These are phyloP conservation scores for Candida bentonensis DNA, from an alignment of 805 yeast genomes.

Conservation along the genomic window DNA sequence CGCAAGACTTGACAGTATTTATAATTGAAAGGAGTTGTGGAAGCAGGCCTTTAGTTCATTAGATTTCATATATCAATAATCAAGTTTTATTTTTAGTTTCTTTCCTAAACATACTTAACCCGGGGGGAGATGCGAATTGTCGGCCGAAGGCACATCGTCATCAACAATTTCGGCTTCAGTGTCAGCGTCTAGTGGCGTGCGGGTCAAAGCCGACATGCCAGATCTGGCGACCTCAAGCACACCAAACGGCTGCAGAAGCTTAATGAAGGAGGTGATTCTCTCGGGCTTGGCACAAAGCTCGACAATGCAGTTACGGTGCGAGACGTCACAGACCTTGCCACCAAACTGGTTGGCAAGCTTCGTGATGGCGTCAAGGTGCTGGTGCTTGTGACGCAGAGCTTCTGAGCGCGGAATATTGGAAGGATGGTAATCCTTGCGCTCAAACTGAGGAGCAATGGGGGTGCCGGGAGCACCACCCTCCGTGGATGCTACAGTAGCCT, in stretches of 20 bases:
- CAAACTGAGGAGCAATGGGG: slow-evolving; percentile 20
- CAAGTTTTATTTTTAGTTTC: not conserved
- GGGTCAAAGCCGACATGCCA: slow-evolving; percentile 97
- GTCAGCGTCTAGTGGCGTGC: slow-evolving; percentile 66
- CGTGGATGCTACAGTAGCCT: slow-evolving; percentile 12
- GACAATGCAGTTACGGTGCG: slow-evolving; percentile 85
- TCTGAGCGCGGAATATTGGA: slow-evolving; percentile 79
- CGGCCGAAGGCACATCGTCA: slow-evolving; percentile 52
- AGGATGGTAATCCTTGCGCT: slow-evolving; percentile 54
- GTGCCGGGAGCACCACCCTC: slow-evolving; percentile 16
- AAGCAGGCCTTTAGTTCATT: too few relatives aligned
- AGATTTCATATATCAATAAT: not conserved
- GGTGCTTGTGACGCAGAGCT: slow-evolving; percentile 86
- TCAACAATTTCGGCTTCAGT: slow-evolving; percentile 36
- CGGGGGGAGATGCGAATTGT: slow-evolving; percentile 84
- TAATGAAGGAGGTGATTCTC: slow-evolving; percentile 73
- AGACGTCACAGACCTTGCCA: slow-evolving; percentile 81
- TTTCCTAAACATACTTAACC: slow-evolving; percentile 37
- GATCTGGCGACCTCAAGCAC: slow-evolving; percentile 91
- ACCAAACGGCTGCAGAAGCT: slow-evolving; percentile 89
- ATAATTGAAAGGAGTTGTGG: not conserved
- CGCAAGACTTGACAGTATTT: not conserved
- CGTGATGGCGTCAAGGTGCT: slow-evolving; percentile 73
- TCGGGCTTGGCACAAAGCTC: slow-evolving; percentile 92
- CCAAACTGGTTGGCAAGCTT: slow-evolving; percentile 77